A percentile compares a stretch with the other conserved stretches of the same genome.
Conservation (phyloP, 2,329 filamentous ascomycete species). For the Venturia nashicola region DNA sequence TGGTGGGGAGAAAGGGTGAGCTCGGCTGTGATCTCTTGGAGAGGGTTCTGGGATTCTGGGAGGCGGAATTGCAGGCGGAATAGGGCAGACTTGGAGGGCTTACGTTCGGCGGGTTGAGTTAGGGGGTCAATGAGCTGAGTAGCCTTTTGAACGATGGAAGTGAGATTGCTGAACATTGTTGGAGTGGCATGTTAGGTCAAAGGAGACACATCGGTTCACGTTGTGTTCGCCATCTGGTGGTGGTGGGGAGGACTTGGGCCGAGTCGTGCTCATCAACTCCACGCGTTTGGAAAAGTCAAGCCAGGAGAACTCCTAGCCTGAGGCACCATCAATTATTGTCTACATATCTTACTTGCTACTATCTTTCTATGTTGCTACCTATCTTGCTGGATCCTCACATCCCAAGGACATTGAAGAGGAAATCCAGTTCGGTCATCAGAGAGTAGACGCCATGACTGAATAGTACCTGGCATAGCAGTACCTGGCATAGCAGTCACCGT, state of each 20-base stretch:
- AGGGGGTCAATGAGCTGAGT: conserved; percentile 62
- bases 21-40: conserved; percentile 95
- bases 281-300: not conserved
- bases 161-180: conserved; percentile 47
- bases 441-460: too few species aligned
- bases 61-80: conserved; percentile 97
- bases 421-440: too few species aligned
- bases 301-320: too few species aligned
- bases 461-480: too few species aligned
- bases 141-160: conserved; percentile 74
- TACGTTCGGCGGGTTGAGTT: conserved; percentile 62
- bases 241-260: not conserved
- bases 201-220: not conserved
- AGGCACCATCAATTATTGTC: too few species aligned
- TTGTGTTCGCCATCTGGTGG: not conserved
- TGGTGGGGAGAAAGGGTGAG: conserved; percentile 65
- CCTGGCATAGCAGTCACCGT: too few species aligned
- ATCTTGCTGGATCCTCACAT: too few species aligned
- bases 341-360: too few species aligned
- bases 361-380: too few species aligned
- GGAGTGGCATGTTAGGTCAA: not conserved
- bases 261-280: not conserved
- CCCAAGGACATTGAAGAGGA: too few species aligned
- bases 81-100: conserved; percentile 80
- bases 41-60: conserved; percentile 78